phyloP scores from a whole-genome alignment of 305 asterid species.

The Fraxinus paxiana region DNA sequence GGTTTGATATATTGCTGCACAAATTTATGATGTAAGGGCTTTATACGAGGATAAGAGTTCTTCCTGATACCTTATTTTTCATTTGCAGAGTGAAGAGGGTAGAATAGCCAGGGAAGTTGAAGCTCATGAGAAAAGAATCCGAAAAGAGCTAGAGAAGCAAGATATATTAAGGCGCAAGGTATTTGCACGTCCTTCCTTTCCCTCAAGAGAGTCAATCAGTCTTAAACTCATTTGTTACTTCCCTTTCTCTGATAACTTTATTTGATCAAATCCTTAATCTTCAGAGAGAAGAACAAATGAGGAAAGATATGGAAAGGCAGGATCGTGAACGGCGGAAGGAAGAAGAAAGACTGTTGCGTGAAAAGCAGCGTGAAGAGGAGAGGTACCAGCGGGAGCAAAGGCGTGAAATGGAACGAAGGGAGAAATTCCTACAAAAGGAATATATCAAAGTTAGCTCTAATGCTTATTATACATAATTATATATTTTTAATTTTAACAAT shows the following conservation, averaged over 20 bases:
- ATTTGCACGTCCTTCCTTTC: constrained; percentile 12
- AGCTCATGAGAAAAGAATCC: constrained; percentile 79
- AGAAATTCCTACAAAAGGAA: constrained; percentile 69
- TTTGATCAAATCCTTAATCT: constrained; percentile 12
- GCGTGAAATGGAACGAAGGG: constrained; percentile 85
- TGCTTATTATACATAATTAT: constrained; percentile 9
- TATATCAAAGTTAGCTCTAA: constrained; percentile 53
- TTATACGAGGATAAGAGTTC: constrained; percentile 15
- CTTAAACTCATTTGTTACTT: not conserved
- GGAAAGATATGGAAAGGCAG: constrained; percentile 84
- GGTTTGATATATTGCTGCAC: not conserved
- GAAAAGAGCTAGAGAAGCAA: constrained; percentile 89
- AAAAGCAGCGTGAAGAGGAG: constrained; percentile 84
- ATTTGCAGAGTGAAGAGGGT: constrained; percentile 69
- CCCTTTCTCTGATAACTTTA: constrained; percentile 15
- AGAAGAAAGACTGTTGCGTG: constrained; percentile 78
- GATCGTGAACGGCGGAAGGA: constrained; percentile 78
- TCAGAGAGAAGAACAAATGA: constrained; percentile 79
- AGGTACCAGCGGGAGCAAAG: constrained; percentile 69
- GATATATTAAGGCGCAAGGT: constrained; percentile 76
- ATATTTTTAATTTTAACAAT: constrained; percentile 5
- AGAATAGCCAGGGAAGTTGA: constrained; percentile 82
- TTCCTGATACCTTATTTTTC: constrained; percentile 9
- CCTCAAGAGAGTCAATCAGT: not conserved
- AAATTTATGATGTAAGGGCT: not conserved